Evolutionary conservation across 352 stramenopile genomes (phyloP).

Genomic region (Lagenidium sp.): DNA sequence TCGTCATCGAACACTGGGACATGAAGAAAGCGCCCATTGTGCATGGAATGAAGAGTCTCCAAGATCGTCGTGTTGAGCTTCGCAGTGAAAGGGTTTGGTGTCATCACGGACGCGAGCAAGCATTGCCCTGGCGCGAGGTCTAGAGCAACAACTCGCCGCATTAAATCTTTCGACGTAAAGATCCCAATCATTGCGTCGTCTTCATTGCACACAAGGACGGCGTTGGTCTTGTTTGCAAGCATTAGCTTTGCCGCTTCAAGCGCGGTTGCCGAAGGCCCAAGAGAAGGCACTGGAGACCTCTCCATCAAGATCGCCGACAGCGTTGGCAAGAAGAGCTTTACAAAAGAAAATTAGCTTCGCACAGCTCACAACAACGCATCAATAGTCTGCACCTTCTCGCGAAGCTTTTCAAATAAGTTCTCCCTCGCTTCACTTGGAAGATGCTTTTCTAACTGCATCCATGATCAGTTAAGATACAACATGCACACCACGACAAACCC

Average conservation of each 20-base stretch:
- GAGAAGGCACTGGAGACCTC: conserved; percentile 41
- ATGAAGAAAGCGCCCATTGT: conserved; percentile 95
- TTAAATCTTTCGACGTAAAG: conserved; percentile 97
- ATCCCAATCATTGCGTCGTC: conserved; percentile 88
- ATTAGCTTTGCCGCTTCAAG: conserved; percentile 71
- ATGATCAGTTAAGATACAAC: not conserved
- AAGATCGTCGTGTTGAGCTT: conserved; percentile 91
- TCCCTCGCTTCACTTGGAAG: conserved; percentile 36
- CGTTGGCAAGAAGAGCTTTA: conserved; percentile 76
- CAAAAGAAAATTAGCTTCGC: not conserved
- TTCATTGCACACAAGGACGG: conserved; percentile 89
- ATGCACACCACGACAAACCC: no score
- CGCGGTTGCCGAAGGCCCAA: conserved; percentile 38
- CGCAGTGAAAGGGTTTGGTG: conserved; percentile 89
- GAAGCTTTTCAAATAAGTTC: conserved; percentile 77
- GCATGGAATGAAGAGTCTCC: conserved; percentile 97
- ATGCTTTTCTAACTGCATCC: conserved; percentile 39
- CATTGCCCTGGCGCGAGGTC: conserved; percentile 79
- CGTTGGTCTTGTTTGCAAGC: conserved; percentile 71
- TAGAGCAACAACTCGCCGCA: conserved; percentile 91
- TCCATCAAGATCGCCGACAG: conserved; percentile 70
- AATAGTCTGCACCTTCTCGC: no score
- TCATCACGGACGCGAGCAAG: conserved; percentile 91
- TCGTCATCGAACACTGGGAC: conserved; percentile 91
- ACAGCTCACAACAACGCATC: no score